These are phyloP conservation scores for Candida bentonensis DNA, from an alignment of 805 yeast genomes.

Conservation along the genomic window DNA sequence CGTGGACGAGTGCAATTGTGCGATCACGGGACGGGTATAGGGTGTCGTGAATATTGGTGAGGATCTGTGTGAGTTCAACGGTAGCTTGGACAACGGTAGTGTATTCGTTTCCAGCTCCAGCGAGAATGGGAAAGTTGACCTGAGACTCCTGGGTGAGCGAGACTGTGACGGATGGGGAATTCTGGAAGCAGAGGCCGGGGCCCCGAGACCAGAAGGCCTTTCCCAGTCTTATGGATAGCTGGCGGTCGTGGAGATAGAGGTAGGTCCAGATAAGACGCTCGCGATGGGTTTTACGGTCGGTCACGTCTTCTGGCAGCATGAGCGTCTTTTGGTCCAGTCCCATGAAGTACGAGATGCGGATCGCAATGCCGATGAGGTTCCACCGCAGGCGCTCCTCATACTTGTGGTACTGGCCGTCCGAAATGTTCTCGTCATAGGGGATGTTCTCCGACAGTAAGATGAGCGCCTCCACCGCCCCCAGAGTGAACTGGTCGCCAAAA, in stretches of 20 bases:
- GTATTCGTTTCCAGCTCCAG: conserved; percentile 8
- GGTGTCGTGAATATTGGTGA: conserved; percentile 14
- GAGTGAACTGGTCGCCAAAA: conserved; percentile 9
- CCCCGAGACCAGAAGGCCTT: conserved; percentile 15
- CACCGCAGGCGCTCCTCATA: conserved; percentile 12
- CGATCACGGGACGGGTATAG: conserved; percentile 13
- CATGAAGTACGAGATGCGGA: conserved; percentile 11
- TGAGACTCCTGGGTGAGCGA: not conserved
- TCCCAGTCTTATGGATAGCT: conserved; percentile 13
- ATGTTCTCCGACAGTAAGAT: conserved; percentile 13
- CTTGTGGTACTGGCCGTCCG: conserved; percentile 4
- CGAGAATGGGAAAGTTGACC: conserved; percentile 12
- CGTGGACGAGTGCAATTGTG: conserved; percentile 11
- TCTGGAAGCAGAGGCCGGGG: conserved; percentile 13
- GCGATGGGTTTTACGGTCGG: conserved; percentile 10
- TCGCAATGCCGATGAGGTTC: conserved; percentile 13
- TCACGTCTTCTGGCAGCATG: conserved; percentile 5
- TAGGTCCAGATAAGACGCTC: conserved; percentile 14
- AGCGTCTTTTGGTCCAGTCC: conserved; percentile 15
- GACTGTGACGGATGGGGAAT: conserved; percentile 4
- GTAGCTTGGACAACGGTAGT: conserved; percentile 12
- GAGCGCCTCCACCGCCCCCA: conserved; percentile 13
- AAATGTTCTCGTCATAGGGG: conserved; percentile 6
- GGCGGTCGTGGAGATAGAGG: conserved; percentile 14
- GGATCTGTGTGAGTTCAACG: conserved; percentile 13